phyloP scores from a whole-genome alignment of 169 alveolate genomes.

The Eimeria tenella region DNA sequence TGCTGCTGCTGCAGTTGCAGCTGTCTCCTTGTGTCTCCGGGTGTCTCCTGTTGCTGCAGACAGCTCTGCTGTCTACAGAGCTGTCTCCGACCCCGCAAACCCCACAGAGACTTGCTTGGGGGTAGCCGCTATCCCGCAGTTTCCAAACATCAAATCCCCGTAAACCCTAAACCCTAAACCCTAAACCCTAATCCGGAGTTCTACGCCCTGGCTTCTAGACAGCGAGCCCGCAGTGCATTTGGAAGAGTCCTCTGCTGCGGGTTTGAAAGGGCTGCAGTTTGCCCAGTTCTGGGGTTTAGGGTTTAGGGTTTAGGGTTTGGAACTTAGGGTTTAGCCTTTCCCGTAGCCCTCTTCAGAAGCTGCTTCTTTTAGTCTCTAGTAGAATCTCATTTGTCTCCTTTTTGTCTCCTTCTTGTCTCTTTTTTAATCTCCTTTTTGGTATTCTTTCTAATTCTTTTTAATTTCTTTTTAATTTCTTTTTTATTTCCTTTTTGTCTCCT shows the following conservation, averaged over 20 bases:
- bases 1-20: background rate
- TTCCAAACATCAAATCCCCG: conserved; percentile 42
- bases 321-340: too few relatives aligned
- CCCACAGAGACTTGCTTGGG: background rate
- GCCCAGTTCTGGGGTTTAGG: background rate
- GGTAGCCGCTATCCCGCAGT: background rate
- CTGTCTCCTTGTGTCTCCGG: background rate
- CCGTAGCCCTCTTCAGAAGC: too few relatives aligned
- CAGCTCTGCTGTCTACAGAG: conserved; percentile 38
- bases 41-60: background rate
- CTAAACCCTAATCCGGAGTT: background rate
- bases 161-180: conserved; percentile 56
- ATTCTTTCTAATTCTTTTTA: background rate
- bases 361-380: too few relatives aligned
- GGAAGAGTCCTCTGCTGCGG: too few relatives aligned
- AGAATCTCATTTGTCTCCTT: too few relatives aligned
- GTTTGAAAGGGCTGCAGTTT: too few relatives aligned
- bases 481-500: too few relatives aligned
- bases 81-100: conserved; percentile 29
- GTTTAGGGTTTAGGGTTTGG: background rate
- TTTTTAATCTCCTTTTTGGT: background rate
- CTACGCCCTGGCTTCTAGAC: too few relatives aligned
- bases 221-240: too few relatives aligned
- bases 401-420: conserved; percentile 5
- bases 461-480: background rate